Conservation (phyloP, 139 green algal species). For the Micractinium conductrix region DNA sequence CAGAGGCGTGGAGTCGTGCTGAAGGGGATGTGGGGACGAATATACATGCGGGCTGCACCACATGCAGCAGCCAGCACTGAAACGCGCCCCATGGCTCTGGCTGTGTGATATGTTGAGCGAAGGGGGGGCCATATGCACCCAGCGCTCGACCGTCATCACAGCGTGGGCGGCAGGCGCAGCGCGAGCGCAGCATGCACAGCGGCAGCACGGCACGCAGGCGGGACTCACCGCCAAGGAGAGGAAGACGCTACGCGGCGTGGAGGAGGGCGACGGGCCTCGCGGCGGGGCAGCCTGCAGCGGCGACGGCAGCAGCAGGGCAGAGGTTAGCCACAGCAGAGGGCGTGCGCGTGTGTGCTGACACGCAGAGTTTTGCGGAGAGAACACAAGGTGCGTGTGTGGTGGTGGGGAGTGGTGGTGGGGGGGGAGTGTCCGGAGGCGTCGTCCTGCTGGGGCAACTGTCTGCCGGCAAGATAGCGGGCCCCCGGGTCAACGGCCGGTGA, state of each 20-base stretch:
- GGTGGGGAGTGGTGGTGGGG: background rate
- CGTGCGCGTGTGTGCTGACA: background rate
- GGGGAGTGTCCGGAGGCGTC: constrained; percentile 65
- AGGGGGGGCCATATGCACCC: constrained; percentile 28
- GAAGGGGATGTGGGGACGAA: constrained; percentile 25
- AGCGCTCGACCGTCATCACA: constrained; percentile 58
- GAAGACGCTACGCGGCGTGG: too few species aligned
- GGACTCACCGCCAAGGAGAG: too few species aligned
- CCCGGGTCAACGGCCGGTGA: constrained; percentile 48
- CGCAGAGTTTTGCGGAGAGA: background rate
- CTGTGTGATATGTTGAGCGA: constrained; percentile 56
- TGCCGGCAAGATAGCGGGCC: constrained; percentile 66
- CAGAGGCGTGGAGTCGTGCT: background rate
- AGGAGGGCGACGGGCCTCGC: too few species aligned
- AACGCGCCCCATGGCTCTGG: constrained; percentile 42
- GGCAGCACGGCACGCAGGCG: background rate
- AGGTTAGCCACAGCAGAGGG: background rate
- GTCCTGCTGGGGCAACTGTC: constrained; percentile 53
- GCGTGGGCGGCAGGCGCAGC: background rate
- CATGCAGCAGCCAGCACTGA: constrained; percentile 41
- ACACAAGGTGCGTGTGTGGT: background rate
- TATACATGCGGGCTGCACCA: constrained; percentile 48
- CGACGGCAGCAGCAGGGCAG: background rate
- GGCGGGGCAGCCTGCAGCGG: too few species aligned
- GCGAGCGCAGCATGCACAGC: background rate